Conservation (phyloP, 2,329 filamentous ascomycete genomes). For the Lachnellula arida region DNA sequence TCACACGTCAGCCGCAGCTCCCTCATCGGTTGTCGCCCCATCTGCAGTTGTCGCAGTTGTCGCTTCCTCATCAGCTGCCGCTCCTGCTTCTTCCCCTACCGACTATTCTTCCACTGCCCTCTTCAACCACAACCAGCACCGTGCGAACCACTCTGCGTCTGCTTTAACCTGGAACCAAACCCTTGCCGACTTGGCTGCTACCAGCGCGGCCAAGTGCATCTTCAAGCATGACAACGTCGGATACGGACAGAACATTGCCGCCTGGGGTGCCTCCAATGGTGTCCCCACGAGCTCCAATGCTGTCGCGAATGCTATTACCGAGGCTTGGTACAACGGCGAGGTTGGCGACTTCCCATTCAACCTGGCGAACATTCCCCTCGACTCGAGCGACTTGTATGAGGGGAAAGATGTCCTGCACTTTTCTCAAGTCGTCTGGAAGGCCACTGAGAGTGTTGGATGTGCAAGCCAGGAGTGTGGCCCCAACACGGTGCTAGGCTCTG, state of each 20-base stretch:
- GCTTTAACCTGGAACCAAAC: slow-evolving; percentile 60
- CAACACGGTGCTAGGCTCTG: slow-evolving; percentile 34
- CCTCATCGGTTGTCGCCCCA: background rate
- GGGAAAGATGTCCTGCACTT: slow-evolving; percentile 49
- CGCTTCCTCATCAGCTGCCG: slow-evolving; percentile 13
- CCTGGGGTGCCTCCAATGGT: slow-evolving; percentile 44
- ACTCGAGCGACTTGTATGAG: too few relatives aligned
- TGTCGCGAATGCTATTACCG: slow-evolving; percentile 64
- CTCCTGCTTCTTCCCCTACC: slow-evolving; percentile 12
- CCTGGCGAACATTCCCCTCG: slow-evolving; percentile 35
- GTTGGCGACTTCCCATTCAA: slow-evolving; percentile 52
- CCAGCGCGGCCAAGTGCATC: slow-evolving; percentile 61
- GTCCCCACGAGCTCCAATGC: slow-evolving; percentile 48
- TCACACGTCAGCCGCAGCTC: slow-evolving; percentile 20
- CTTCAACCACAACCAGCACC: slow-evolving; percentile 75
- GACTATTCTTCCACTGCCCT: slow-evolving; percentile 18
- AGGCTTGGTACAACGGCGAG: slow-evolving; percentile 88
- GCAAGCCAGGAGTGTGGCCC: slow-evolving; percentile 49
- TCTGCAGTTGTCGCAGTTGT: background rate
- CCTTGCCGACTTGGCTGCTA: slow-evolving; percentile 59
- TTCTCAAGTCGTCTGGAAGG: slow-evolving; percentile 69
- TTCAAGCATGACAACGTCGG: slow-evolving; percentile 70
- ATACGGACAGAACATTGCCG: slow-evolving; percentile 92
- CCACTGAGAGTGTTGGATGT: slow-evolving; percentile 59
- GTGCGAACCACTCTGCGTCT: slow-evolving; percentile 70